A percentile compares a stretch with the other conserved stretches of the same genome.
These are phyloP conservation scores for Colletotrichum liaoningense DNA, from an alignment of 2,329 filamentous ascomycete species.

Conservation along the genomic window DNA sequence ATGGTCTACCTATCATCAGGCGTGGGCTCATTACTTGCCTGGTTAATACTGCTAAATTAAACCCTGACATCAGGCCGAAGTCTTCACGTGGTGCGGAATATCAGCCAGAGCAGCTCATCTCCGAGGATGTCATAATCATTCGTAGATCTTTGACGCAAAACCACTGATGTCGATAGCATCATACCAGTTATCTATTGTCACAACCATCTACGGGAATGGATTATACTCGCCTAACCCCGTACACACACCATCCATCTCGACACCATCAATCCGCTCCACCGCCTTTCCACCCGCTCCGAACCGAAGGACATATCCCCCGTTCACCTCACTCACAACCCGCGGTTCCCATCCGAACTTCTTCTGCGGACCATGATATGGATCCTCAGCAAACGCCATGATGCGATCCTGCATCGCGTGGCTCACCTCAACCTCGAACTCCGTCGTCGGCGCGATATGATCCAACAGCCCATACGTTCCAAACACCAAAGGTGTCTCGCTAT, in stretches of 20 bases:
- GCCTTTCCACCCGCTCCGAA: conserved; percentile 37
- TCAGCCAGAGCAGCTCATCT: too few species aligned
- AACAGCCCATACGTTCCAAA: conserved; percentile 50
- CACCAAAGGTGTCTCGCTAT: conserved; percentile 49
- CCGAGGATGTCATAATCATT: too few species aligned
- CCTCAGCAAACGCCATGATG: conserved; percentile 41
- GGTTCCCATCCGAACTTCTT: conserved; percentile 37
- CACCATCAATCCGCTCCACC: conserved; percentile 31
- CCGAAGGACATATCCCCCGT: conserved; percentile 32
- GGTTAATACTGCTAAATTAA: too few species aligned
- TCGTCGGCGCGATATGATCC: conserved; percentile 39
- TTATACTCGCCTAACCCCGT: conserved; percentile 26
- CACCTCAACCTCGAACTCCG: conserved; percentile 39
- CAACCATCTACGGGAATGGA: conserved; percentile 22
- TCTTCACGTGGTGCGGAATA: too few species aligned
- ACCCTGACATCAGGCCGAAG: too few species aligned
- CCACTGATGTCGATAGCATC: too few species aligned
- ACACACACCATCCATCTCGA: conserved; percentile 36
- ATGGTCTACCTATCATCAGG: too few species aligned
- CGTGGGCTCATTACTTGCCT: too few species aligned
- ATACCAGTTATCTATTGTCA: too few species aligned
- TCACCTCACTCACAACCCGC: conserved; percentile 35
- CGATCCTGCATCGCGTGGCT: conserved; percentile 43
- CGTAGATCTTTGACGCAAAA: too few species aligned
- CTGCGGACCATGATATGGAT: conserved; percentile 41